Percentiles rank a stretch among this genome's conserved stretches.
phyloP scores from a whole-genome alignment of 2,329 filamentous ascomycete genomes.

The Colletotrichum horii region DNA sequence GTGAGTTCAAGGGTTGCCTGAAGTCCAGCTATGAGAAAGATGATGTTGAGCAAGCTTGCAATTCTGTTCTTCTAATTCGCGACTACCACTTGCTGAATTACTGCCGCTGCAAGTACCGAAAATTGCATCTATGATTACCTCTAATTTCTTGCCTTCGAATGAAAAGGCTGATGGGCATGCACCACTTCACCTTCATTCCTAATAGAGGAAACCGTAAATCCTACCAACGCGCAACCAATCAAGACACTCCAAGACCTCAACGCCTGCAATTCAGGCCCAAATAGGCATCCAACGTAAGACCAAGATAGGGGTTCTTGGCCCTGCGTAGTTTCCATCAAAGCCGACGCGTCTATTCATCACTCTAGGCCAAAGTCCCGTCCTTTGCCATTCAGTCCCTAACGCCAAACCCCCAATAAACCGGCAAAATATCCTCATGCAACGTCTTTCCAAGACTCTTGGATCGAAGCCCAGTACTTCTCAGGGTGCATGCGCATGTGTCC shows the following conservation, averaged over 20 bases:
- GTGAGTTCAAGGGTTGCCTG: background rate
- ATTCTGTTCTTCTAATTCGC: background rate
- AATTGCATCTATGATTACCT: background rate
- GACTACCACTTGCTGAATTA: background rate
- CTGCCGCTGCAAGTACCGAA: background rate
- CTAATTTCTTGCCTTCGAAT: background rate
- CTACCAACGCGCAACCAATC: background rate
- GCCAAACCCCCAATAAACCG: background rate
- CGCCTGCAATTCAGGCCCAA: background rate
- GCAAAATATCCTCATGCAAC: background rate
- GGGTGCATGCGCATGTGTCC: constrained; percentile 64
- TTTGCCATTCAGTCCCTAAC: background rate
- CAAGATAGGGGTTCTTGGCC: background rate
- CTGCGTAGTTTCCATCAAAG: background rate
- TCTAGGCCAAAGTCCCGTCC: background rate
- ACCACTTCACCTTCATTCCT: background rate
- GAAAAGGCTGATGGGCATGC: background rate
- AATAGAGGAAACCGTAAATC: background rate
- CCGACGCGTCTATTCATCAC: background rate
- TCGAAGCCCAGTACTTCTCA: constrained; percentile 61
- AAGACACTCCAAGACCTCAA: background rate
- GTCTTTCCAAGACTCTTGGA: constrained; percentile 33
- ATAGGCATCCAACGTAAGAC: background rate
- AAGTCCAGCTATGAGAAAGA: background rate
- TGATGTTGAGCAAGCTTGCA: background rate